Evolutionary conservation across 2,329 filamentous ascomycete genomes (phyloP), one percentile per base, ranked within the genome.

Genomic region (Nigrospora osmanthi): DNA sequence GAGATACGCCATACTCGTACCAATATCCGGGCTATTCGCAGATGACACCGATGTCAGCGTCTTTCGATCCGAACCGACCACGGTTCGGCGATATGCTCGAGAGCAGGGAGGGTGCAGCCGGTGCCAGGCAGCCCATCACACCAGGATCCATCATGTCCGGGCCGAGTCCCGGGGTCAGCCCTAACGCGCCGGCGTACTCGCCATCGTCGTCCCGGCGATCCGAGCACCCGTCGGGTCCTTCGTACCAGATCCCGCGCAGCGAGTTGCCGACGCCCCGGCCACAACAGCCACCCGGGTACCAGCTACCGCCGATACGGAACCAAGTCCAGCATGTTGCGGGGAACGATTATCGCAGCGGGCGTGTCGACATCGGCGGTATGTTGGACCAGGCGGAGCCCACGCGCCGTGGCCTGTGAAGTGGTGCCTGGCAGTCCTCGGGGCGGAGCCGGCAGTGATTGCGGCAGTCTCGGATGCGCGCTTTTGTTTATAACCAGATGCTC

Each of bases 351-450:
- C 70, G 76, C 28, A 63, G 69, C 15, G 62, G 69, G 34, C 72
- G 80, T 14, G 73, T 83, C 40, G 78, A 80, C 53, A 83, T 83
- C 49, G 76, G 72, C 11, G 79, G 78, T 2, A 68, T 80, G 55
- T 77, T 85, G 55, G 80, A 80, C 52, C 77, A 71, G 60, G 71
- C 75, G 19, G 73, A 73, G 53, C 68, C 59, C 52, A 40, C 59
- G 51, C 49, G 57, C 16, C 53, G 52, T 40, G 53, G 51, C 38
- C 51, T 52, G 45, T 56, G 48, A 50, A 11, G 40, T 14, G 34
- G 15, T 35, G 34, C 34, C 14, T 2, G 34, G 11, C 14, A n/a
- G 6, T 16, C 34, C 15, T 16, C 6, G 34, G 15, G 34, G 5
- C 6, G 14, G 34, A 35, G 13, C 34, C 14, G 15, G 34, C 34